Base-by-base conservation (phyloP, 2,329 filamentous ascomycete genomes). In the Penicillium sp. region DNA sequence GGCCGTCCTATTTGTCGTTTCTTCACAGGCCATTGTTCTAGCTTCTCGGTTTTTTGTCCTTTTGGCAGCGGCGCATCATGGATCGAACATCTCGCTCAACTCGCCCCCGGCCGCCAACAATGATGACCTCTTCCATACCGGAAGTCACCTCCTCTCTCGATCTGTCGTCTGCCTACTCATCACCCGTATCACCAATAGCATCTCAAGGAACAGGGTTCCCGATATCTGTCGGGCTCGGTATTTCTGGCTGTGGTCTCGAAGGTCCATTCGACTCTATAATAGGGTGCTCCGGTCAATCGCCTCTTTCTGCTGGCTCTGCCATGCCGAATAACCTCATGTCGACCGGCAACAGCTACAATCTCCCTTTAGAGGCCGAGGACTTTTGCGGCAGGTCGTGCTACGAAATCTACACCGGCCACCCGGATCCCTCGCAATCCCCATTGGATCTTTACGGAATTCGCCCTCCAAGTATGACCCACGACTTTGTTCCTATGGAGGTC, bases 161-260 rank as follows among this genome's bases (percentile, higher is more conserved):
- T 10, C 8, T 8, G 10, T 8, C 31, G 8, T 31, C 31, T 17
- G 38, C 59, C 14, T 75, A 73, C 58, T 62, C 70, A 3, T 69
- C 70, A 17, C 62, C 69, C 0, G 53, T 61, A 7, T 62, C 59
- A n/a, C 37, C 61, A n/a, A 54, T 56, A 2, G 43, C 62, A 14
- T 55, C 64, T 54, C 65, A 69, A 53, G 43, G 61, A 51, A 34
- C 57, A 45, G 53, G 58, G 39, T 58, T 67, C 22, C 63, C 67
- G 38, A 56, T 61, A 31, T 22, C 61, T 3, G 50, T 67, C 31
- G 73, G 75, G 10, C 58, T 77, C 28, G 76, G 75, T 1, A 74
- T 77, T 25, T 67, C 71, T 11, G 59, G 67, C 45, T 68, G 68
- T 54, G 66, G 63, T 7, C 61, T 68, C n/a, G 69, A 69, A n/a